Percentiles rank a stretch among this genome's conserved stretches.
Conservation (phyloP, 2,329 filamentous ascomycete genomes). For the Xylaria digitata region DNA sequence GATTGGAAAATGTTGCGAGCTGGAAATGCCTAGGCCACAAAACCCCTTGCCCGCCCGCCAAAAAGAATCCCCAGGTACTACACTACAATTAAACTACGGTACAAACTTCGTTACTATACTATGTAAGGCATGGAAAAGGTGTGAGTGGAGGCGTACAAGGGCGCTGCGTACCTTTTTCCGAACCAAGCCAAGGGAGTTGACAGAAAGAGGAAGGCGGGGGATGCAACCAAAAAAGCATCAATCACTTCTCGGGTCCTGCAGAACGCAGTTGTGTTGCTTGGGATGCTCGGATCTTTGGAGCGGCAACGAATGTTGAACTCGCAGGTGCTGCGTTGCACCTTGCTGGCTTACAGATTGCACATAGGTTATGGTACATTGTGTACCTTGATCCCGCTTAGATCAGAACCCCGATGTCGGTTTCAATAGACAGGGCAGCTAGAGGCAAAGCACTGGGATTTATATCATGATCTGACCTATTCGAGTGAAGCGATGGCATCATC, state of each 20-base stretch:
- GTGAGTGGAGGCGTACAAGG: slow-evolving; percentile 29
- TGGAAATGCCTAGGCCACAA: not conserved
- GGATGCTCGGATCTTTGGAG: slow-evolving; percentile 21
- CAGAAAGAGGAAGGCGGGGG: slow-evolving; percentile 26
- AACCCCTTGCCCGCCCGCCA: slow-evolving; percentile 7
- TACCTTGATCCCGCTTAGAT: not conserved
- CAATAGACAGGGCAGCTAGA: slow-evolving; percentile 20
- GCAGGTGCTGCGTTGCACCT: slow-evolving; percentile 16
- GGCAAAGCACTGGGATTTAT: slow-evolving; percentile 2
- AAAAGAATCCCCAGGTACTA: slow-evolving; percentile 2
- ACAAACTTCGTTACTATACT: not conserved
- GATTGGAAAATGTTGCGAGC: slow-evolving; percentile 3
- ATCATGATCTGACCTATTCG: slow-evolving; percentile 27
- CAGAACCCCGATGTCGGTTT: slow-evolving; percentile 18
- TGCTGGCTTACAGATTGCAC: slow-evolving; percentile 14
- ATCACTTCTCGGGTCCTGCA: slow-evolving; percentile 32
- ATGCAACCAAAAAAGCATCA: slow-evolving; percentile 24
- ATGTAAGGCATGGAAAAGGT: slow-evolving; percentile 17
- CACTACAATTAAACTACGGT: not conserved
- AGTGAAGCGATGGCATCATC: slow-evolving; percentile 12
- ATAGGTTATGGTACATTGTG: slow-evolving; percentile 6
- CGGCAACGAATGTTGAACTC: slow-evolving; percentile 12
- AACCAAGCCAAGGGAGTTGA: slow-evolving; percentile 25
- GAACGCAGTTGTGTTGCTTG: slow-evolving; percentile 9
- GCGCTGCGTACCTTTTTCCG: slow-evolving; percentile 20